Percentiles rank a stretch among this genome's conserved stretches.
Conservation (phyloP, 208 protist genomes). For the Acanthamoeba rhysodes region DNA sequence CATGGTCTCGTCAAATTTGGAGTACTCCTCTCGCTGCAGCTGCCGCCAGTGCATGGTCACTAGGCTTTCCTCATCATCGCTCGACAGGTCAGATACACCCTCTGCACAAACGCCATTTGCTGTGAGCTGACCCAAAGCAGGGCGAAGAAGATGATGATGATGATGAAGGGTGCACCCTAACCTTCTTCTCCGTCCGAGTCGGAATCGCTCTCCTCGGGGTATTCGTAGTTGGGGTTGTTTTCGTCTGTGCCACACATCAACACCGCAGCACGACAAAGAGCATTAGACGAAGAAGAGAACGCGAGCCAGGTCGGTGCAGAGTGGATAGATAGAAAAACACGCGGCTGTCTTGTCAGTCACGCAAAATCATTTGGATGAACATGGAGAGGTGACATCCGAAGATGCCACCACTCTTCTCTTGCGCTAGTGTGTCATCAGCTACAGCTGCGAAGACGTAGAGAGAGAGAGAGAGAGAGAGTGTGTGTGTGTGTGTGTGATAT, state of each 20-base stretch:
- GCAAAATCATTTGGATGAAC: conserved; percentile 51
- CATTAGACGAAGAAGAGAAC: background rate
- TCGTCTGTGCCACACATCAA: background rate
- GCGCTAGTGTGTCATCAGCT: conserved; percentile 14
- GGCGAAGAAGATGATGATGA: too few species aligned
- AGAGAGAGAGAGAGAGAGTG: background rate
- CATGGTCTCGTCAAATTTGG: background rate
- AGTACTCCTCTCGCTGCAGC: background rate
- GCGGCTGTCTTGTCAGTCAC: background rate
- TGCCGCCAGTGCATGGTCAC: conserved; percentile 19
- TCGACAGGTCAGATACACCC: background rate
- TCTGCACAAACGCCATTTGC: background rate
- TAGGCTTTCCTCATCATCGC: background rate
- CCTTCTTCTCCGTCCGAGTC: background rate
- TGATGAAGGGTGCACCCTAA: background rate
- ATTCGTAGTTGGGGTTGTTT: conserved; percentile 49
- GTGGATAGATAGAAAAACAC: background rate
- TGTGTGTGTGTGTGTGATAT: too few species aligned
- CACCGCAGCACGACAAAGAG: background rate
- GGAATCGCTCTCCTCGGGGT: background rate
- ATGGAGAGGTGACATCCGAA: background rate
- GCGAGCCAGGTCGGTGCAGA: background rate
- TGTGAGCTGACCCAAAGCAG: too few species aligned
- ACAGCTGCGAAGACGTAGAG: too few species aligned
- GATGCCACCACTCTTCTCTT: background rate